Evolutionary conservation across 129 eudicot species (phyloP), one percentile per base, ranked within the genome.

Genomic region (Lactuca sativa): DNA sequence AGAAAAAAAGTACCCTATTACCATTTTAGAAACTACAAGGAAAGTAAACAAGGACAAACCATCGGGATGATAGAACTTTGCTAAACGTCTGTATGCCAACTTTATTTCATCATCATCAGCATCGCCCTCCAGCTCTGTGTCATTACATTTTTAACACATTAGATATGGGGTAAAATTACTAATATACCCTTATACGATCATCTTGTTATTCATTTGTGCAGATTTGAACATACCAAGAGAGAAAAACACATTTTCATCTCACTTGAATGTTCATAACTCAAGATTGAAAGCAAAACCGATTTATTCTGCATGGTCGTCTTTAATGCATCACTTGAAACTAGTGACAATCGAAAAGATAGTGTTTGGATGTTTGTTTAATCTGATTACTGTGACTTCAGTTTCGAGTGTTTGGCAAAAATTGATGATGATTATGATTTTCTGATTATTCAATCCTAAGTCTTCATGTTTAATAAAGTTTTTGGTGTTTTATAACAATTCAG

Each of bases 51-150:
- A 74, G 81, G 30, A 77, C 99, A 78, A 81, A 95, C 99, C 99
- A 90, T 95, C 99, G 7, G 99, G 99, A 61, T 95, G 99, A 84
- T 95, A 95, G 58, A 78, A 95, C 81, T 95, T 95, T 59, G 96
- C 99, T 81, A 95, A 82, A 49, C 99, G 95, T 80, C 99, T 81
- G 59, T 95, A 95, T 10, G 99, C 87, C 65, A 82, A 48, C 82
- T 95, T 95, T 67, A 95, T 90, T 56, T 87, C 81, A 58, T 90
- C 99, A 10, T 87, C 99, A 74, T 84, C 89, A 65, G 96, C 97
- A 82, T 90, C 92, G 38, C 89, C 79, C 65, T 87, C 97, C 64
- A 95, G 62, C 80, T 95, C 99, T 95, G 91, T 70, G 77, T 61
- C 18, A 21, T 60, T 7, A 30, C 3, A 66, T 37, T 17, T 34